Evolutionary conservation across 176 grass and related monocot species (phyloP), one percentile per base, ranked within the genome.

Genomic region (Tillandsia leiboldiana): DNA sequence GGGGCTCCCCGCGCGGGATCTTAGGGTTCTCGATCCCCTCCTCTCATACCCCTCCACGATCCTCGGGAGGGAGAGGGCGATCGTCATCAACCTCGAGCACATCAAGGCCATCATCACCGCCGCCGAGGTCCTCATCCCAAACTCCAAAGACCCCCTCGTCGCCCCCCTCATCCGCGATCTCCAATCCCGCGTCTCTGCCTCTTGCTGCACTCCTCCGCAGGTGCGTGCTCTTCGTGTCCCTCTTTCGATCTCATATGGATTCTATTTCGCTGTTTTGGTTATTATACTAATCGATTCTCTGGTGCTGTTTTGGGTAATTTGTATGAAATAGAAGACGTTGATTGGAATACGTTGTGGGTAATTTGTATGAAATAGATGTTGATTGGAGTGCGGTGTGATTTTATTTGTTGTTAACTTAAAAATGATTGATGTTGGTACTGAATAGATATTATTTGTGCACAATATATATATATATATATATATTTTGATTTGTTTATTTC

Each of bases 1-100:
- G 73, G 86, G 89, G 13, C 81, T 96, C 12, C 93, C 86, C 1
- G 82, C 73, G 28, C 93, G 93, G 13, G 93, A 96, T 74, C 81
- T 92, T 48, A 79, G 93, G 26, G 49, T 87, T 51, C 93, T 96
- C 28, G 93, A 96, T 28, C 85, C 86, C n/a, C 12, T 73, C 18
- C 88, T 96, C 72, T 53, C 86, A n/a, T 91, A 86, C 84, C 92
- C 86, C 3, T 96, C 93, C 63, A 87, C 86, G 13, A 90, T 96
- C 70, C 74, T 96, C 12, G 88, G 83, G 48, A 82, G 93, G 70
- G 89, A 96, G 13, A 79, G 86, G 63, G 86, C 89, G 61, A 75
- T 96, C 74, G 86, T 96, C 64, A 59, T 96, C 15, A 96, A 87
- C 67, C 82, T 92, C 73, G 88, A 96, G 81, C 79, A 81, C 81